phyloP scores from a whole-genome alignment of 139 green algal genomes.

The Chlorella vulgaris region DNA sequence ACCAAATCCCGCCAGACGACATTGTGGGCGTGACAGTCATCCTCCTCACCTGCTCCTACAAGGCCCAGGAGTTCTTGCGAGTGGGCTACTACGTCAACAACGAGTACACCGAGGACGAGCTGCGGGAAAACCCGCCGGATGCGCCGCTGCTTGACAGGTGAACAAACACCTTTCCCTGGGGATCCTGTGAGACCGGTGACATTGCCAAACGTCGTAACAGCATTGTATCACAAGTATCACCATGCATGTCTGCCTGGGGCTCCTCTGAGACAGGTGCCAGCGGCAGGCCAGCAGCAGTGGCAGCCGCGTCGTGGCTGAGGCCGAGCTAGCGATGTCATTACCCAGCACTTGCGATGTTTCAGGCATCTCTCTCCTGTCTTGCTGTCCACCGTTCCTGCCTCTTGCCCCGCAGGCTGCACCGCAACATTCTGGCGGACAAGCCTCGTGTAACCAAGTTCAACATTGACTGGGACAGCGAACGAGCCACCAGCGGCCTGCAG shows the following conservation, averaged over 20 bases:
- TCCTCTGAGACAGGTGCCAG: no score
- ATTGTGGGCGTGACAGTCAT: constrained; percentile 95
- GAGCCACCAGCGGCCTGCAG: background rate
- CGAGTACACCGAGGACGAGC: constrained; percentile 91
- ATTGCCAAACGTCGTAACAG: no score
- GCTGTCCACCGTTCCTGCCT: background rate
- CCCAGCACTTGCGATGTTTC: no score
- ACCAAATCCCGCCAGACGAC: constrained; percentile 79
- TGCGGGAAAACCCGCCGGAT: constrained; percentile 83
- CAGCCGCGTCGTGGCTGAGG: no score
- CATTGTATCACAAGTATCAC: no score
- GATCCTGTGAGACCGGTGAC: no score
- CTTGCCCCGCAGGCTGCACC: constrained; percentile 48
- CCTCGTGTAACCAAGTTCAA: constrained; percentile 91
- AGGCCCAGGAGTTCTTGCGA: constrained; percentile 80
- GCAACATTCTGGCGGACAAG: constrained; percentile 90
- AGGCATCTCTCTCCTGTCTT: background rate
- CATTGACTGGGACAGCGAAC: constrained; percentile 42
- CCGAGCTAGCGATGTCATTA: no score
- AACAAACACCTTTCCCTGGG: no score
- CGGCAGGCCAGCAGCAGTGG: background rate
- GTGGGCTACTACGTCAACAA: constrained; percentile 97
- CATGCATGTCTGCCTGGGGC: no score
- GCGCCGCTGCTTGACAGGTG: constrained; percentile 70
- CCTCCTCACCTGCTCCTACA: constrained; percentile 96